A percentile compares a stretch with the other conserved stretches of the same genome.
These are phyloP conservation scores for Eruca vesicaria DNA, from an alignment of 441 rosid species.

Conservation along the genomic window DNA sequence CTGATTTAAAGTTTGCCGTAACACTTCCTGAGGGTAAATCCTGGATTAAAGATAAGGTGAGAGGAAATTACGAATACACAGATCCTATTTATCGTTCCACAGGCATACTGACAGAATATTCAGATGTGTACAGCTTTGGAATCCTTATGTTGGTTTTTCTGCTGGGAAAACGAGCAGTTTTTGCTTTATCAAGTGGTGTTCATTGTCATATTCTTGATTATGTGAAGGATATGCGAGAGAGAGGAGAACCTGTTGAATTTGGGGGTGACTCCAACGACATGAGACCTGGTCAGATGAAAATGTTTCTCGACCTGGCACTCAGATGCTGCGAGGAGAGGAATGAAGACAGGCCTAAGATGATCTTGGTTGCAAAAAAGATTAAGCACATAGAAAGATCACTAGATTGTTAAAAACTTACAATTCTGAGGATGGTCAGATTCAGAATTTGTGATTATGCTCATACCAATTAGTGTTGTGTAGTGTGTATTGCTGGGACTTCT, in stretches of 20 bases:
- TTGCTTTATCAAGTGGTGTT: too few species aligned
- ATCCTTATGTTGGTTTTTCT: conserved; percentile 31
- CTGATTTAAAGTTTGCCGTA: conserved; percentile 20
- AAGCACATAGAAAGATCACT: neutral
- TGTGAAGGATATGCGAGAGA: neutral
- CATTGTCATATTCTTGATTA: neutral
- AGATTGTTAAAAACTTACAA: too few species aligned
- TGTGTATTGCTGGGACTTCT: neutral
- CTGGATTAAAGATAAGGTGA: neutral
- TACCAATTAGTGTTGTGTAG: neutral
- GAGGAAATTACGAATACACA: neutral
- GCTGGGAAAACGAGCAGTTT: conserved; percentile 10
- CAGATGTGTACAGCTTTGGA: conserved; percentile 43
- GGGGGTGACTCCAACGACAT: neutral
- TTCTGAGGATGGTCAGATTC: neutral
- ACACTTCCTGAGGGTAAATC: conserved; percentile 26
- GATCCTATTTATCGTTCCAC: conserved; percentile 4
- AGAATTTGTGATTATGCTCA: neutral
- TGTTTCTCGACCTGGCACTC: neutral
- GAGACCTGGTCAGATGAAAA: neutral
- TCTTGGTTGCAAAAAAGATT: neutral
- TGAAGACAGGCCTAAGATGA: conserved; percentile 11
- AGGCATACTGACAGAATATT: conserved; percentile 22
- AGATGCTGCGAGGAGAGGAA: neutral
- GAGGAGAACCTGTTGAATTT: neutral